Conservation (phyloP, 148 eudicot species). For the Nyssa sinensis region DNA sequence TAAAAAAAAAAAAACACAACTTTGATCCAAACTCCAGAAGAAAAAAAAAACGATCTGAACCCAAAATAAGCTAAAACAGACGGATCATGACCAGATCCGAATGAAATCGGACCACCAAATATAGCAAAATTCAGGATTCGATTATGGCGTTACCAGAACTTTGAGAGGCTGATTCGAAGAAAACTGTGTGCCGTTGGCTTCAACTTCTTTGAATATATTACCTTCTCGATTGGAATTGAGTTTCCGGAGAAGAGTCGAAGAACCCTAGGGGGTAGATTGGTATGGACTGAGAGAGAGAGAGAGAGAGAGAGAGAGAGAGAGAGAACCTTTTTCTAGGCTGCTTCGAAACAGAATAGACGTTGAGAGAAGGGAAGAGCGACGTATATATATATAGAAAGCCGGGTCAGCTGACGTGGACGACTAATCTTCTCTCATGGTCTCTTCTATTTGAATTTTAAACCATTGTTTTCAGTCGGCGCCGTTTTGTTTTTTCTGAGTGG, state of each 20-base stretch:
- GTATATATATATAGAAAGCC: not conserved
- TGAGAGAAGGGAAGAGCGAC: not conserved
- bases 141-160: not conserved
- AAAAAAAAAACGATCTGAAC: not conserved
- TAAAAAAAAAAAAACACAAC: too few relatives aligned
- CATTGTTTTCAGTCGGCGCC: constrained; percentile 2
- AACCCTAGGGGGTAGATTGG: not conserved
- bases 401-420: constrained; percentile 1
- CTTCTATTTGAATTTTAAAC: constrained; percentile 10
- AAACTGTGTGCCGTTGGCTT: not conserved
- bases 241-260: not conserved
- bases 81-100: not conserved
- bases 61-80: not conserved
- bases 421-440: too few relatives aligned
- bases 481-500: not conserved
- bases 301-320: not conserved
- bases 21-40: not conserved
- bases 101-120: not conserved
- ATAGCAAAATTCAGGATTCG: not conserved
- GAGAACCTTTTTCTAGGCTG: not conserved
- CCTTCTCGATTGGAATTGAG: not conserved
- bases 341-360: not conserved
- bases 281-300: not conserved
- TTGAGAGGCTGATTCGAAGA: not conserved
- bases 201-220: not conserved